Percentiles rank a stretch among this genome's conserved stretches.
These are phyloP conservation scores for Penicillium daleae DNA, from an alignment of 495 filamentous ascomycete genomes.

Conservation along the genomic window DNA sequence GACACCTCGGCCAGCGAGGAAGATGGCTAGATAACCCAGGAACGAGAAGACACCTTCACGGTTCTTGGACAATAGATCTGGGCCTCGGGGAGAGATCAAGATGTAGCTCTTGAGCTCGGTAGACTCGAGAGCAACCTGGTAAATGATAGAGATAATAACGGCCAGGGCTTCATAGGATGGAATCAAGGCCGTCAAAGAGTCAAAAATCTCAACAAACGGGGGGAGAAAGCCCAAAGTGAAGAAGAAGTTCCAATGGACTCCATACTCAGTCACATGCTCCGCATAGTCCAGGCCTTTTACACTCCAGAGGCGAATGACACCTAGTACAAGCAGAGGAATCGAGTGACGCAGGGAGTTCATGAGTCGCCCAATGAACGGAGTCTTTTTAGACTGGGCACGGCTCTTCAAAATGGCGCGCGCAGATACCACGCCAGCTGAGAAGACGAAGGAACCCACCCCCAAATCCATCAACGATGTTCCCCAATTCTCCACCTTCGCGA, in stretches of 20 bases:
- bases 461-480: conserved; percentile 98
- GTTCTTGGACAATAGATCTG: conserved; percentile 80
- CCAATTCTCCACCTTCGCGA: conserved; percentile 98
- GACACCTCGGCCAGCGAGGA: conserved; percentile 82
- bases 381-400: conserved; percentile 43
- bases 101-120: conserved; percentile 82
- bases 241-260: conserved; percentile 99
- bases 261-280: conserved; percentile 97
- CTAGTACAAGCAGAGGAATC: conserved; percentile 78
- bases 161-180: conserved; percentile 77
- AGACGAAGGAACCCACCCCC: conserved; percentile 97
- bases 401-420: conserved; percentile 84
- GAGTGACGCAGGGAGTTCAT: conserved; percentile 72
- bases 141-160: conserved; percentile 62
- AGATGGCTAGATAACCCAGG: conserved; percentile 91
- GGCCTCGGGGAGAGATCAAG: conserved; percentile 74
- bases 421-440: conserved; percentile 89
- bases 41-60: conserved; percentile 94
- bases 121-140: conserved; percentile 75
- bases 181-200: conserved; percentile 58
- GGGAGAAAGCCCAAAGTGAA: conserved; percentile 91
- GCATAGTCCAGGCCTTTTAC: conserved; percentile 96
- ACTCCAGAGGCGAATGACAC: conserved; percentile 77
- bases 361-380: conserved; percentile 58
- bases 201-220: conserved; percentile 86